Evolutionary conservation across 2,329 filamentous ascomycete species (phyloP), one percentile per base, ranked within the genome.

Genomic region (Claviceps sp.): DNA sequence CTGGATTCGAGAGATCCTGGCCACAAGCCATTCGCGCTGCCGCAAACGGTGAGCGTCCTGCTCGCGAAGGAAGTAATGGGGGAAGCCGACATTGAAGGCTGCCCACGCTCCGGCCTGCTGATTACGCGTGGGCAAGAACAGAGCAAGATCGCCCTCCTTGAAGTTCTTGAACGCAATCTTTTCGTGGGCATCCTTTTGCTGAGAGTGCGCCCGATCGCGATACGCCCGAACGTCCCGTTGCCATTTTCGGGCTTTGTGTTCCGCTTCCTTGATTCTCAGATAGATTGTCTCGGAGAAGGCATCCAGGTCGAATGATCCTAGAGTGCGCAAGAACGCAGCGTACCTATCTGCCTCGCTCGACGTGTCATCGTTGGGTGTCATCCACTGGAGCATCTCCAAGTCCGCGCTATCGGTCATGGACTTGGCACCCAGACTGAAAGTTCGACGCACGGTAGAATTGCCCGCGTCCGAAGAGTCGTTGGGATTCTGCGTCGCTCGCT

Each of bases 101-200:
- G 93, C 93, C 93, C 93, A 98, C 0, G 93, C 91, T 16, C 91
- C 86, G 4, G 89, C 93, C 40, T 86, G 87, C 68, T 97, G 90
- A 64, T 96, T 97, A 38, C 91, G 79, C 0, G 93, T 98, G 0
- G 93, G 93, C 42, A 98, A 71, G 71, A 98, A 98, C 2, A 98
- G 69, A 13, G 91, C 93, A 14, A 98, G 76, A 63, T 98, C 93
- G 7, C 93, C 91, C 67, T 96, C 90, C 63, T 96, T 97, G 73
- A 98, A 98, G 49, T 91, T 84, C 55, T 85, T 85, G 65, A 93
- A 96, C 2, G 93, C 90, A 63, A 98, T 96, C 72, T 97, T 97
- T 59, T 95, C 88, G 60, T 95, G 88, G 0, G 88, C 83, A 62
- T 97, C 93, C 61, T 84, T 85, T 58, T 94, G 87, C 46, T 84